A percentile compares a stretch with the other conserved stretches of the same genome.
phyloP scores from a whole-genome alignment of 331 rosid species.

The Spiraea crenata region DNA sequence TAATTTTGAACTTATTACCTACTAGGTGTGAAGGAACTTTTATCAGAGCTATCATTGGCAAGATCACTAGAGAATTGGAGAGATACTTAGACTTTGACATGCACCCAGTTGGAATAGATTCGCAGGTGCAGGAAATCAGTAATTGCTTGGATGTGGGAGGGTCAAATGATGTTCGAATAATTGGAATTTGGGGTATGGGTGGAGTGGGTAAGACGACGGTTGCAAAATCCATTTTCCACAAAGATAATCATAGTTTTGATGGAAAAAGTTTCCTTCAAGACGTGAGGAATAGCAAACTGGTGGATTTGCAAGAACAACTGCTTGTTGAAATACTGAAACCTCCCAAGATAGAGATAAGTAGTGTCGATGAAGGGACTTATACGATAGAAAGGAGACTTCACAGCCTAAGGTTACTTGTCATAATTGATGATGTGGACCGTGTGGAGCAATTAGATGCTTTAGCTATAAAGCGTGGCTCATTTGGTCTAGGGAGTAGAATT shows the following conservation, averaged over 20 bases:
- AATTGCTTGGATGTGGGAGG: not conserved
- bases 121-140: not conserved
- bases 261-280: conserved; percentile 11
- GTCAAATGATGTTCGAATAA: not conserved
- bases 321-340: too few species aligned
- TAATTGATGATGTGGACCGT: too few species aligned
- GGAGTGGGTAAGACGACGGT: conserved; percentile 17
- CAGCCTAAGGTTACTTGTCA: too few species aligned
- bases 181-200: conserved; percentile 28
- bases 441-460: too few species aligned
- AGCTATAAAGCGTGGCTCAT: too few species aligned
- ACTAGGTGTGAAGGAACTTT: conserved; percentile 3
- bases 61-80: not conserved
- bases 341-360: too few species aligned
- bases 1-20: too few species aligned
- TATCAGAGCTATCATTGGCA: not conserved
- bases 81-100: not conserved
- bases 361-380: too few species aligned
- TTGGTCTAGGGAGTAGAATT: too few species aligned
- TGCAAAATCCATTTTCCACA: conserved; percentile 13
- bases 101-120: conserved; percentile 11
- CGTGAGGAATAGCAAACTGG: not conserved
- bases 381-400: too few species aligned
- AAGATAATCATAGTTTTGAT: conserved; percentile 11
- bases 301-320: too few species aligned